Evolutionary conservation across 257 asterid genomes (phyloP), one percentile per base, ranked within the genome.

Genomic region (Pogostemon cablin): DNA sequence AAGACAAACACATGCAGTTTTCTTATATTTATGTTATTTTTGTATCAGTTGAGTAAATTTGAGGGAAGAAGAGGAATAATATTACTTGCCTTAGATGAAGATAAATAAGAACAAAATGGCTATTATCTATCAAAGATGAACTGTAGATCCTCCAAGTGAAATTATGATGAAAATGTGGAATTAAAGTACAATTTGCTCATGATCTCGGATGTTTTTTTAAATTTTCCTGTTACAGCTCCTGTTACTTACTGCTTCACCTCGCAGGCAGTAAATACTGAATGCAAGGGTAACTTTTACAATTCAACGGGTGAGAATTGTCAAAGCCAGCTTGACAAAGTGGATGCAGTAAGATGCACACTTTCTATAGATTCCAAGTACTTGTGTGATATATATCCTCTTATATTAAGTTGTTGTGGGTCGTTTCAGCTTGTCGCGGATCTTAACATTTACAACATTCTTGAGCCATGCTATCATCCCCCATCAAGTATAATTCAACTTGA

Each of bases 361-460:
- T 47, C 69, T 11, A 20, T 20, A 43, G 6, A 53, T 65, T 25
- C 47, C 44, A 7, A 55, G 5, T 37, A 34, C 40, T 49, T 61
- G 46, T 40, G 25, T 3, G 65, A 15, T 4, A 11, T 32, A 3
- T 9, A 8, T 48, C 52, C 62, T 1, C 15, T 58, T 63, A 11
- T 32, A 34, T 59, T 63, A 10, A 3, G 52, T 41, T 4, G 25
- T 48, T 38, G 59, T 34, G 15, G 62, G 46, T 59, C 17, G 7
- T 78, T 76, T 80, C 95, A 93, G 99, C 86, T 43, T 69, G 34
- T 91, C 74, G 70, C 8, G 52, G 90, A 67, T 55, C 43, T 93
- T 52, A 93, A 93, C 84, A 70, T 91, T 37, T 93, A 89, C 48
- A 84, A 93, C 82, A 91, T 85, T 80, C 93, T 93, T 20, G 96